Base-by-base conservation (phyloP, 2,329 filamentous ascomycete species). In the Neonectria sp. region DNA sequence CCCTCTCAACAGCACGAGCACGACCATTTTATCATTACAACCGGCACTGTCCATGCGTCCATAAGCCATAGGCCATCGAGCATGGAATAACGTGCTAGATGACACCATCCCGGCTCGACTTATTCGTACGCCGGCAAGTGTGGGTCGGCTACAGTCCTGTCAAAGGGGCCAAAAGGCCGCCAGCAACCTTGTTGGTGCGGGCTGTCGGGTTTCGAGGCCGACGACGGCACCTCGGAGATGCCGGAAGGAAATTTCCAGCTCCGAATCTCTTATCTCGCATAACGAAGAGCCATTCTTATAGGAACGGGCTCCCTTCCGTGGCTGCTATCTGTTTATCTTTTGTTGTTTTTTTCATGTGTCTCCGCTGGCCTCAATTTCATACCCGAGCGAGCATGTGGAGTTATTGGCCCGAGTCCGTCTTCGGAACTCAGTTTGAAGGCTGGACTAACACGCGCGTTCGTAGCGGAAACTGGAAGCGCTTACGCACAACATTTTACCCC, bases 1-100 rank as follows among this genome's bases (percentile, higher is more conserved):
- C 43, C 13, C 25, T 29, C 51, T 57, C 45, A 57, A 57, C 62
- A 45, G 71, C 55, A 68, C 70, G 67, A 40, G 49, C 59, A 68
- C 52, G 51, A 56, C 35, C 66, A 57, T 74, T 76, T 76, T 75
- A 75, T 74, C 48, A 55, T 61, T 29, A 56, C 59, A 52, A 63
- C 46, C 27, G 59, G 46, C 61, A 49, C 31, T 57, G 17, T 57
- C 55, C 60, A 56, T 51, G 35, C 24, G 29, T 52, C 69, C 55
- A 72, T 73, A 73, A 72, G 64, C 74, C 68, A 74, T 74, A 74
- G 73, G 64, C 74, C 68, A 74, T 75, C 60, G 69, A 74, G 73
- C 70, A 65, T 68, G 55, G 60, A 65, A 76, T 76, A 76, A 76
- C 74, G 73, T 74, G 74, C 74, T 76, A 57, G 73, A 76, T 76